phyloP scores from a whole-genome alignment of 305 asterid genomes.

The Ilex paraguariensis region DNA sequence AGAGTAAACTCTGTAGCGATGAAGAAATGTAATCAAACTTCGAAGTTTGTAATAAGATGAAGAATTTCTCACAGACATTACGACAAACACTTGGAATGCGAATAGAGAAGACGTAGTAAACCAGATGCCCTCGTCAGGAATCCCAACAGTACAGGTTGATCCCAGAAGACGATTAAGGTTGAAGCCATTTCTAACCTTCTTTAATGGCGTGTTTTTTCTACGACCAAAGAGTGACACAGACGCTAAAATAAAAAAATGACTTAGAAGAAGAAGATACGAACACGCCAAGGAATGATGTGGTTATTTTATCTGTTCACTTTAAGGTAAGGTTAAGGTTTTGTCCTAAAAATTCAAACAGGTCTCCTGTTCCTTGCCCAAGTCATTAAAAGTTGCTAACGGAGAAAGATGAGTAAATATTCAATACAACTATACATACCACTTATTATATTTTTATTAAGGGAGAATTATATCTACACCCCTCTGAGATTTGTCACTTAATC shows the following conservation, averaged over 20 bases:
- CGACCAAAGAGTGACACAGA: constrained; percentile 9
- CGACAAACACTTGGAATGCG: background rate
- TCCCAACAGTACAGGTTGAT: constrained; percentile 3
- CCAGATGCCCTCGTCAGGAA: background rate
- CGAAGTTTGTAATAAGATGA: constrained; percentile 42
- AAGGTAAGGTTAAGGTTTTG: no score
- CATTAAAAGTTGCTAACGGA: no score
- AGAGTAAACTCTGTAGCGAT: constrained; percentile 27
- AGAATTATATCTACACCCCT: no score
- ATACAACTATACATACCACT: no score
- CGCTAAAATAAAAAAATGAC: constrained; percentile 11
- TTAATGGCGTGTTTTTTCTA: constrained; percentile 4
- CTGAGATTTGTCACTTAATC: no score
- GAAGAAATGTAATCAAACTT: constrained; percentile 33
- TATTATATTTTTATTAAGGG: no score
- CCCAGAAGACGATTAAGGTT: constrained; percentile 2
- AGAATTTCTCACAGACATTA: constrained; percentile 41
- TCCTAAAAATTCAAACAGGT: no score
- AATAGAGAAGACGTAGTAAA: background rate
- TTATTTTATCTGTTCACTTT: background rate
- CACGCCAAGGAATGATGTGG: constrained; percentile 49
- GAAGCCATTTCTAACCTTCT: constrained; percentile 3
- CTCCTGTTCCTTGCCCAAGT: no score
- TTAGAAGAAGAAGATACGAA: constrained; percentile 13
- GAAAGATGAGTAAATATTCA: no score